Base-by-base conservation (phyloP, 805 yeast species). In the Candida chilensis region DNA sequence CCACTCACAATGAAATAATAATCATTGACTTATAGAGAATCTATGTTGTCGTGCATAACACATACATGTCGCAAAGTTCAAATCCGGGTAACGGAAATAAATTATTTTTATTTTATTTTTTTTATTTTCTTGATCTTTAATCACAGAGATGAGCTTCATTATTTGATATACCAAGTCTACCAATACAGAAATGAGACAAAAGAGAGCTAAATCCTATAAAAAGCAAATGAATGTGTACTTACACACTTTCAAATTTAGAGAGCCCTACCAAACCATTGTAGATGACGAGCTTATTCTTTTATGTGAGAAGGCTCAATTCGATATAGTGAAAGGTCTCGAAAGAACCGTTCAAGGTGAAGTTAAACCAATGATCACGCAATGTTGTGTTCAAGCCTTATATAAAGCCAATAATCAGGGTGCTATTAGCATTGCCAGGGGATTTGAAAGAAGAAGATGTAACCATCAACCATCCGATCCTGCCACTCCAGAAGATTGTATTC, bases 331-430 rank as follows among this genome's bases (percentile, higher is more conserved):
- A 47, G 95, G 92, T 9, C 60, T 92, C 19, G 64, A 74, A 34
- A 63, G 92, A 37, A 85, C 95, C 0, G 59, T 90, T 10, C 97
- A 90, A 51, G 84, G 78, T 9, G 88, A 83, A 43, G 73, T 78
- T 18, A 92, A 90, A 47, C 83, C 85, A 14, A 63, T 92, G 94
- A 82, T 92, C 32, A 86, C 98, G 2, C 97, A 92, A 53, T 92
- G 98, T 50, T 83, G 95, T 44, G 85, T 92, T 68, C 86, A 86
- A 48, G 80, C 83, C 13, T 60, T 92, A 18, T 92, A 92, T 52
- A 67, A 67, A 27, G 65, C 80, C 4, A 71, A 72, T 16, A 72
- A 84, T 45, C 88, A 84, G 44, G 64, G 58, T 4, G 95, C 94
- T 2, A 83, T 92, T 28, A 81, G 71, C 18, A 44, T 79, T 20